phyloP scores from a whole-genome alignment of 495 filamentous ascomycete species.

The Cercophora scortea region DNA sequence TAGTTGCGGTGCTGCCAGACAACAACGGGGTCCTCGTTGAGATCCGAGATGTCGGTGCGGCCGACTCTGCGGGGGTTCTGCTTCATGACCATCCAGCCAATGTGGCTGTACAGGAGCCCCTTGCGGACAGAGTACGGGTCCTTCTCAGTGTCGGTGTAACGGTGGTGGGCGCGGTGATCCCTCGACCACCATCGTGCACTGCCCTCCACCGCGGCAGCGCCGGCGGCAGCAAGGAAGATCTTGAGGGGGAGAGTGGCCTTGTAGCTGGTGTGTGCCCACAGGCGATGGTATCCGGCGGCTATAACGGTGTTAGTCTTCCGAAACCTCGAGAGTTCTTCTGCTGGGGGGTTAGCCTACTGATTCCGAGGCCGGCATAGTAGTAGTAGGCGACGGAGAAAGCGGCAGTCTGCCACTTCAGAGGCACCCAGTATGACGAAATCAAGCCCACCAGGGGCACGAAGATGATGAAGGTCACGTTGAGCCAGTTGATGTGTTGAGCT shows the following conservation, averaged over 20 bases:
- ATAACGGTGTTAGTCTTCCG: background rate
- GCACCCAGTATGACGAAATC: slow-evolving; percentile 74
- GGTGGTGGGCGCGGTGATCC: slow-evolving; percentile 91
- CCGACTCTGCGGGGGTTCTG: slow-evolving; percentile 90
- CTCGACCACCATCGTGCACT: slow-evolving; percentile 94
- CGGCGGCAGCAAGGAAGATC: slow-evolving; percentile 86
- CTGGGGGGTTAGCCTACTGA: slow-evolving; percentile 49
- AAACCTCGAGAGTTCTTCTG: background rate
- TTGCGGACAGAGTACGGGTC: slow-evolving; percentile 99
- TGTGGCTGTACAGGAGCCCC: slow-evolving; percentile 91
- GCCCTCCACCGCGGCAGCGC: slow-evolving; percentile 92
- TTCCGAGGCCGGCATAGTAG: slow-evolving; percentile 83
- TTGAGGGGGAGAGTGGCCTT: slow-evolving; percentile 81
- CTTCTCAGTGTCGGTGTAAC: slow-evolving; percentile 98
- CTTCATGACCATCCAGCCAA: slow-evolving; percentile 92
- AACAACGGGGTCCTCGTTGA: slow-evolving; percentile 92
- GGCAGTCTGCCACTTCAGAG: slow-evolving; percentile 66
- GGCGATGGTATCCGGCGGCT: slow-evolving; percentile 67
- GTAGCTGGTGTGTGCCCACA: slow-evolving; percentile 95
- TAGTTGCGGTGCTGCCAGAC: slow-evolving; percentile 94
- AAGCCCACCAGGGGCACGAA: slow-evolving; percentile 71
- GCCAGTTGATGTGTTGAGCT: slow-evolving; percentile 82
- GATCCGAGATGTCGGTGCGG: slow-evolving; percentile 91
- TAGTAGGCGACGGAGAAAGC: slow-evolving; percentile 83
- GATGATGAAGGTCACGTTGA: slow-evolving; percentile 82